Conservation (phyloP, 768 basidiomycete genomes). For the Trametes gibbosa region DNA sequence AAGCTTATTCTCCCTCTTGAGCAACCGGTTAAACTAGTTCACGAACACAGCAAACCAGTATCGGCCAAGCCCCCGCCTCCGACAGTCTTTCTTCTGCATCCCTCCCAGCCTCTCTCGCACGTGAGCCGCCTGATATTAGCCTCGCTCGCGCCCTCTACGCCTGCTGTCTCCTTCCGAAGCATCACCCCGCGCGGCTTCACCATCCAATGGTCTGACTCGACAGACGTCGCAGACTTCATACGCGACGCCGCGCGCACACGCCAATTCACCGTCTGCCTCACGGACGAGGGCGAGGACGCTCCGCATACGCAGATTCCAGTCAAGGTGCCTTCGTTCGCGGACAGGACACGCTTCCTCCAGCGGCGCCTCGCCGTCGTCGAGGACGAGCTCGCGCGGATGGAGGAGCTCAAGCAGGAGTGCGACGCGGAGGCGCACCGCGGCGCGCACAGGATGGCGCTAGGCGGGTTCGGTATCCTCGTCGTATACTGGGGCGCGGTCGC, state of each 20-base stretch:
- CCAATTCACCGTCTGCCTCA: slow-evolving; percentile 49
- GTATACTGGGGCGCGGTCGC: slow-evolving; percentile 65
- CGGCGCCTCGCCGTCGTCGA: slow-evolving; percentile 44
- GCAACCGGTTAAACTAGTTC: slow-evolving; percentile 9
- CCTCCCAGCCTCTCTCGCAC: slow-evolving; percentile 67
- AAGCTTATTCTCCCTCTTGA: slow-evolving; percentile 58
- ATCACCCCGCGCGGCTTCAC: slow-evolving; percentile 28
- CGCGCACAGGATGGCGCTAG: slow-evolving; percentile 53
- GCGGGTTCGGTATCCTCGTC: slow-evolving; percentile 56
- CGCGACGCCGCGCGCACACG: slow-evolving; percentile 55
- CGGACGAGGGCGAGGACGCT: neutral
- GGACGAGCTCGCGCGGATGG: slow-evolving; percentile 46
- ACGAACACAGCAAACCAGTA: neutral
- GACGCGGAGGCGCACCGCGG: slow-evolving; percentile 56
- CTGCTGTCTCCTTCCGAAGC: slow-evolving; percentile 45
- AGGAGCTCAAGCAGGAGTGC: slow-evolving; percentile 51
- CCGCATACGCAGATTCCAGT: slow-evolving; percentile 40
- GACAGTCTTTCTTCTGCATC: slow-evolving; percentile 62
- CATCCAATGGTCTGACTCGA: slow-evolving; percentile 60
- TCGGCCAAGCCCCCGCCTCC: slow-evolving; percentile 33
- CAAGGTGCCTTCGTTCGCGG: slow-evolving; percentile 60
- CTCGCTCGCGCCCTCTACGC: slow-evolving; percentile 36
- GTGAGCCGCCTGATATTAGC: slow-evolving; percentile 54
- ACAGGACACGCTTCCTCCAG: slow-evolving; percentile 58
- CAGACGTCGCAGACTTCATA: slow-evolving; percentile 66